Base-by-base conservation (phyloP, 495 filamentous ascomycete species). In the Daldinia decipiens region DNA sequence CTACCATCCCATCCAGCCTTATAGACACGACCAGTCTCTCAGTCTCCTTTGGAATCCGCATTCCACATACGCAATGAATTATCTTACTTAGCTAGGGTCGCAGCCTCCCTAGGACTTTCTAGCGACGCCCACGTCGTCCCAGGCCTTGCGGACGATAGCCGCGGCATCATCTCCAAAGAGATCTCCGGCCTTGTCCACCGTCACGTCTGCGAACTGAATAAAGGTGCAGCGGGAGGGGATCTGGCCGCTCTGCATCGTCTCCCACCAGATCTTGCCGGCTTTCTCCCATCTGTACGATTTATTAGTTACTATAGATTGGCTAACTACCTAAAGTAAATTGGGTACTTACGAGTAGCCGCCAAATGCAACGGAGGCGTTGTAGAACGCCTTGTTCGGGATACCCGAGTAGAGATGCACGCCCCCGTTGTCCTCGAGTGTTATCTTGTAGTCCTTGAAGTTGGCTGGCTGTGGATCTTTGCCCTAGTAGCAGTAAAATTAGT, bases 391-490 rank as follows among this genome's bases (percentile, higher is more conserved):
- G 76, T 87, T 86, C 12, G 83, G 85, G 67, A 87, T 85, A 9
- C 84, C 85, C 34, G 84, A 87, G 74, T 81, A 84, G 38, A 82
- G 69, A 72, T 87, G 85, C 11, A 87, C 85, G 31, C 84, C 84
- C 8, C 83, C 80, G 55, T 82, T 78, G 72, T 86, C 83, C 0
- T 82, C 72, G 19, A 29, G 15, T 4, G 71, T 79, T 34, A 34
- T 31, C 56, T 74, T 67, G 73, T 77, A 82, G 27, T 80, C 70
- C 45, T 74, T 78, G 77, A 82, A 79, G 59, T 78, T 70, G 62
- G 60, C 78, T 3, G 81, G 80, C 65, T 86, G 81, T 12, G 76
- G 80, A 68, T 86, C 83, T 67, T 82, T 82, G 59, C 83, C 79
- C 78, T 80, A 57, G 8, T 32, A 19, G 27, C 2, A 38, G 65